Percentiles rank a stretch among this genome's conserved stretches.
Evolutionary conservation across 306 rosid species (phyloP).

Genomic region (Sphenostylis stenocarpa): DNA sequence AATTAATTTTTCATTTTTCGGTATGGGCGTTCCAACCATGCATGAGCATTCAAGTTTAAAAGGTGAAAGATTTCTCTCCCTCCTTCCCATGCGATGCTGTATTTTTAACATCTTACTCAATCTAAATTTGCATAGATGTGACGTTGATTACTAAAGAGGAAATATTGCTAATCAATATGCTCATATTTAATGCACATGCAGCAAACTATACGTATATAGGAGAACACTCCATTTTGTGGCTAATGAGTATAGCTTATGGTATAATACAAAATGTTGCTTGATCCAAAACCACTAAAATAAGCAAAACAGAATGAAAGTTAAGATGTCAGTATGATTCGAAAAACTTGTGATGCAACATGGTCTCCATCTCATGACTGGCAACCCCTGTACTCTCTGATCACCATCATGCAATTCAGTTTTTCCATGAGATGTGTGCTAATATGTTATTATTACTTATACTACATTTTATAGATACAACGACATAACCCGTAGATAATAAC

Average conservation of each 20-base stretch:
- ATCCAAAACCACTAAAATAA: slow-evolving; percentile 26
- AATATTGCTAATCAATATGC: slow-evolving; percentile 39
- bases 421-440: neutral
- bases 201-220: slow-evolving; percentile 35
- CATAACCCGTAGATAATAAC: neutral
- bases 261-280: slow-evolving; percentile 30
- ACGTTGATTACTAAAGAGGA: slow-evolving; percentile 42
- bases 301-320: slow-evolving; percentile 40
- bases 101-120: slow-evolving; percentile 26
- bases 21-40: slow-evolving; percentile 50
- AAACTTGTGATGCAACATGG: slow-evolving; percentile 37
- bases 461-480: neutral
- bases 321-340: slow-evolving; percentile 31
- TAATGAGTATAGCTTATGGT: slow-evolving; percentile 23
- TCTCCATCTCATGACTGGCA: slow-evolving; percentile 24
- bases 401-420: neutral
- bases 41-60: slow-evolving; percentile 47
- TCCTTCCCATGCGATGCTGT: slow-evolving; percentile 26
- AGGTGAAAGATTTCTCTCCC: slow-evolving; percentile 41
- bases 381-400: slow-evolving; percentile 15
- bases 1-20: neutral
- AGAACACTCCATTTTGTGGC: slow-evolving; percentile 41
- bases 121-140: slow-evolving; percentile 49
- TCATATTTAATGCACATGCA: slow-evolving; percentile 50
- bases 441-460: neutral